These are phyloP conservation scores for Casuarina equisetifolia DNA, from an alignment of 306 rosid species.

Conservation along the genomic window DNA sequence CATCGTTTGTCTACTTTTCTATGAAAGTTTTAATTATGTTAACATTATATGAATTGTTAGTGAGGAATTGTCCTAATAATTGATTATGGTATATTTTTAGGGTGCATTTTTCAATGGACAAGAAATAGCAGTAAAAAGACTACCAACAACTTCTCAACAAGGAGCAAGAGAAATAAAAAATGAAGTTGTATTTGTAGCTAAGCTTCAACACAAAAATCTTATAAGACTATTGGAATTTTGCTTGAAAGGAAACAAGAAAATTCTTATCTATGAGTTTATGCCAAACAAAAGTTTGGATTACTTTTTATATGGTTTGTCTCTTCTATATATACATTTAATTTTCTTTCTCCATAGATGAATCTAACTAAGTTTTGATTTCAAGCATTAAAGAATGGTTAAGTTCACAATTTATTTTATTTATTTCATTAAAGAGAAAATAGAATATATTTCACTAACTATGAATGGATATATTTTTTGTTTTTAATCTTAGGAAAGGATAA, in stretches of 20 bases:
- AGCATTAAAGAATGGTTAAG: no score
- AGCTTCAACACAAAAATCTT: conserved; percentile 38
- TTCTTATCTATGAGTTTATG: conserved; percentile 37
- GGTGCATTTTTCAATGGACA: conserved; percentile 21
- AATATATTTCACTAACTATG: no score
- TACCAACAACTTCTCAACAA: conserved; percentile 26
- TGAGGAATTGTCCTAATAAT: no score
- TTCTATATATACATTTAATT: neutral
- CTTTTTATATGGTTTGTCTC: conserved; percentile 2
- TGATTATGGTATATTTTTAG: neutral
- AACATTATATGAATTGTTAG: no score
- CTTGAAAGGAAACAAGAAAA: conserved; percentile 29
- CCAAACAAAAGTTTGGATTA: conserved; percentile 27
- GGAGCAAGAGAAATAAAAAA: conserved; percentile 30
- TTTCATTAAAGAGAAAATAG: no score
- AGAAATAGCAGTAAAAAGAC: conserved; percentile 34
- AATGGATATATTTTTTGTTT: no score
- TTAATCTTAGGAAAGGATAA: neutral
- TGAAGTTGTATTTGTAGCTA: conserved; percentile 30
- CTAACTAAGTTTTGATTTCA: no score
- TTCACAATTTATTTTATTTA: no score
- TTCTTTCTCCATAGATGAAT: neutral
- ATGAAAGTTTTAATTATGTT: no score
- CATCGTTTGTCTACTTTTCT: no score
- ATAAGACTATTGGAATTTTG: conserved; percentile 33